phyloP scores from a whole-genome alignment of 2,329 filamentous ascomycete genomes.

The Pseudogymnoascus sp. region DNA sequence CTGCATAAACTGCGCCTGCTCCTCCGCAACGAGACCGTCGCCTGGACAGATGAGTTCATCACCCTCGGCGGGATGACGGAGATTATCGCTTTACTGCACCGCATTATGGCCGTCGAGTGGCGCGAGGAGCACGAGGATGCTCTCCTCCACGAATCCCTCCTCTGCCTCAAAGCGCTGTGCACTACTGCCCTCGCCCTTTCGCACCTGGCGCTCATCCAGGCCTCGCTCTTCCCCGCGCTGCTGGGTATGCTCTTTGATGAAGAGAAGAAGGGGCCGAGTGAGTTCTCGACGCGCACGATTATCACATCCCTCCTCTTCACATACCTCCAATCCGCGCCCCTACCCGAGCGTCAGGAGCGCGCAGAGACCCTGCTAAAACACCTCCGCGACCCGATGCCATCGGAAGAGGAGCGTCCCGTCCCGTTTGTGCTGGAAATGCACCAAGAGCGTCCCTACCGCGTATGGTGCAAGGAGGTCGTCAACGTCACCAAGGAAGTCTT shows the following conservation, averaged over 20 bases:
- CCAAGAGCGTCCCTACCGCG: constrained; percentile 74
- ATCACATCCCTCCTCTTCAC: constrained; percentile 84
- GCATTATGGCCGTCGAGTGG: constrained; percentile 96
- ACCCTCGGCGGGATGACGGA: constrained; percentile 85
- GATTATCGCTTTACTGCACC: constrained; percentile 74
- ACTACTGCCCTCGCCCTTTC: constrained; percentile 81
- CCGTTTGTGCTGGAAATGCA: constrained; percentile 88
- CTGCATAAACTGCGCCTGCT: constrained; percentile 86
- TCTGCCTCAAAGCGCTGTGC: constrained; percentile 89
- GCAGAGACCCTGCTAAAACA: constrained; percentile 69
- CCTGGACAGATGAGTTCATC: constrained; percentile 92
- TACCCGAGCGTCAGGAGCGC: constrained; percentile 55
- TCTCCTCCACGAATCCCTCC: constrained; percentile 80
- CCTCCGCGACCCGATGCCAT: constrained; percentile 68
- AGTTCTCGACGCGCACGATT: constrained; percentile 88
- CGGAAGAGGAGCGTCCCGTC: constrained; percentile 67
- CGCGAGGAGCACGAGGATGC: constrained; percentile 95
- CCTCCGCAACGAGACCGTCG: constrained; percentile 87
- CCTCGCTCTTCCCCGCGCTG: constrained; percentile 75
- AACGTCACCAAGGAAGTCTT: constrained; percentile 97
- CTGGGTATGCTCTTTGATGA: constrained; percentile 88
- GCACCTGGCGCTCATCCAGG: constrained; percentile 71
- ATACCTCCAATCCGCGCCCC: constrained; percentile 63
- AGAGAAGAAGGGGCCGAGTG: constrained; percentile 95
- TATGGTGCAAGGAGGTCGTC: constrained; percentile 88